Evolutionary conservation across 2,329 filamentous ascomycete genomes (phyloP), one percentile per base, ranked within the genome.

Genomic region (Colletotrichum sp.): DNA sequence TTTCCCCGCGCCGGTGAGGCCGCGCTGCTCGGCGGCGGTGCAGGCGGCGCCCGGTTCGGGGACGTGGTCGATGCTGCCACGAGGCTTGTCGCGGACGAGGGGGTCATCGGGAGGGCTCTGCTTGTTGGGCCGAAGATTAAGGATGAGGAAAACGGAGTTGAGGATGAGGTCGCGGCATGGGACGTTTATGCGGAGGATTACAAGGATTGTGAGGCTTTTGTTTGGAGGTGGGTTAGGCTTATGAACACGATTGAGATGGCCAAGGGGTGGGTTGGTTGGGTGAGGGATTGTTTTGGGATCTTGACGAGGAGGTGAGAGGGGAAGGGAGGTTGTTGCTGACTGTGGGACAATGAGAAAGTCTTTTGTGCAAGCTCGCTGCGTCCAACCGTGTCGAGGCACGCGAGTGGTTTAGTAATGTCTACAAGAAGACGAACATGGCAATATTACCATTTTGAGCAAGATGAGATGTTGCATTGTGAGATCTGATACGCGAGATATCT

Each of bases 11-110:
- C 83, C 2, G 72, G 78, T 2, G 91, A 86, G 21, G 86, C 89
- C 32, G 76, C 89, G 3, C 75, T 93, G 18, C 86, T 94, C 4
- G 89, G 92, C 0, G 93, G 93, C 16, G 79, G 79, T 15, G 81
- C 83, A 1, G 78, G 79, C 52, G 87, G 85, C 5, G 91, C 89
- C 2, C 85, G 86, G 57, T 82, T 89, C 49, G 88, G 88, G 36
- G 91, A 94, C 80, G 93, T 94, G 2, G 87, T 94, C 3, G 91
- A 94, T 77, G 92, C 92, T 5, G 91, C 87, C 0, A 93, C 91
- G 18, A 86, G 92, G 59, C 86, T 94, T 39, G 87, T 92, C 62
- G 90, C 92, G 1, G 91, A 94, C 79, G 87, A 88, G 49, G 81
- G 83, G 34, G 88, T 94, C 63, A 84, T 88, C 10, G 92, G 93